phyloP scores from a whole-genome alignment of 2,329 filamentous ascomycete genomes.

The Nemania sp. region DNA sequence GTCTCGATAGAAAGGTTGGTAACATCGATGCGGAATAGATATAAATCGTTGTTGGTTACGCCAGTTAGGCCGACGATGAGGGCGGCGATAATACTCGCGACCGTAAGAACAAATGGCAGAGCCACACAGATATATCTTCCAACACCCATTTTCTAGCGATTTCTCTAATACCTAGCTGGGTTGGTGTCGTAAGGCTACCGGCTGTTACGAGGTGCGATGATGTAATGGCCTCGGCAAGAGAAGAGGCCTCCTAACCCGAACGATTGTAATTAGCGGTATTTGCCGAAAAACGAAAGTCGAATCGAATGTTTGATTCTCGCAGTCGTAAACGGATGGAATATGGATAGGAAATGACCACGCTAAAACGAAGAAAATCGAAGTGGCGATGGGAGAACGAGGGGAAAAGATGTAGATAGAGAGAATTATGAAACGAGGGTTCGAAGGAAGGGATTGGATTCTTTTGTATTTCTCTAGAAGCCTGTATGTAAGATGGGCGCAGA shows the following conservation, averaged over 20 bases:
- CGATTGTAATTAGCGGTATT: background rate
- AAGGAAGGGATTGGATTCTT: constrained; percentile 44
- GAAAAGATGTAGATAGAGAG: constrained; percentile 27
- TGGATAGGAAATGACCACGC: background rate
- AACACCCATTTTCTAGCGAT: constrained; percentile 60
- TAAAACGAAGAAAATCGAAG: background rate
- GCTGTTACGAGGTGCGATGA: constrained; percentile 21
- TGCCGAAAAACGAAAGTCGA: constrained; percentile 17
- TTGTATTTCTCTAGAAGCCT: constrained; percentile 43
- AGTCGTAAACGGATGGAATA: constrained; percentile 27
- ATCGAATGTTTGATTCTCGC: background rate
- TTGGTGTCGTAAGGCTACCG: background rate
- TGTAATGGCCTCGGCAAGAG: constrained; percentile 23
- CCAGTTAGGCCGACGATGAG: constrained; percentile 68
- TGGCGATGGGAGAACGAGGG: constrained; percentile 24
- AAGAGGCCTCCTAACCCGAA: background rate
- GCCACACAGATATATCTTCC: constrained; percentile 89
- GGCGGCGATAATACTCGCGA: constrained; percentile 79
- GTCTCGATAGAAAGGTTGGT: constrained; percentile 68
- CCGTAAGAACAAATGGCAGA: constrained; percentile 84
- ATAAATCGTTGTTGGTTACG: constrained; percentile 66
- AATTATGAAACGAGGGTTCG: constrained; percentile 10
- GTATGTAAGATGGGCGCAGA: constrained; percentile 36
- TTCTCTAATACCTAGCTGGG: background rate
- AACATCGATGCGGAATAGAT: constrained; percentile 72